Base-by-base conservation (phyloP, 768 basidiomycete genomes). In the Infundibulicybe gibba region DNA sequence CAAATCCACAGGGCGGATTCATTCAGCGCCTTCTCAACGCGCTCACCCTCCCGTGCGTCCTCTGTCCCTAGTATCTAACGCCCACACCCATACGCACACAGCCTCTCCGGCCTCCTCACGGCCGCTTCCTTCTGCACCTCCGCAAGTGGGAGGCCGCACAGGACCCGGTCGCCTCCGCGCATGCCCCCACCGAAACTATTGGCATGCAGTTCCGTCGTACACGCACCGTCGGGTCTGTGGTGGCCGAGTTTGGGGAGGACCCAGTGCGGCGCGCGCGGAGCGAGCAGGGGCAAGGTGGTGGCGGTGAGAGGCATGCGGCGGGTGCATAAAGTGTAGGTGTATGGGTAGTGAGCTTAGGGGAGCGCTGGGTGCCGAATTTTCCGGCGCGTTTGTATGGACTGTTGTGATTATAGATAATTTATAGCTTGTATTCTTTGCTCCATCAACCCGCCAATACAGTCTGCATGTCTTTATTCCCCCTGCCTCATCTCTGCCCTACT, bases 11-110 rank as follows among this genome's bases (percentile, higher is more conserved):
- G 60, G 51, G 57, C 20, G 60, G 61, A 9, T 61, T 64, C 45
- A 48, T 61, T 16, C 63, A 64, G 50, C 55, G 61, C 31, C 54
- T 61, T 10, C 51, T 58, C 3, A 61, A 61, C 32, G 61, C 59
- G 2, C 53, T 58, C 20, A 58, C 57, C 2, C 47, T 61, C 9
- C 61, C 59, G 61, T 63, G 40, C 40, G 59, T 44, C 19, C 21
- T 12, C 25, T 40, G n/a, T 45, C 21, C 15, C 13, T 30, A 25
- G 19, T 10, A 15, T 32, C 2, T 25, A 8, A 35, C 25, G 8
- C 8, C 40, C 32, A 17, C 33, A 30, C 25, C 6, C 34, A 3
- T n/a, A 20, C 4, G 2, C 5, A 21, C 19, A 20, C 11, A 58
- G 58, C 15, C 32, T 59, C 5, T 59, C 58, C 12, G 56, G 56